These are phyloP conservation scores for Theobroma grandiflorum DNA, from an alignment of 441 rosid species.

Conservation along the genomic window DNA sequence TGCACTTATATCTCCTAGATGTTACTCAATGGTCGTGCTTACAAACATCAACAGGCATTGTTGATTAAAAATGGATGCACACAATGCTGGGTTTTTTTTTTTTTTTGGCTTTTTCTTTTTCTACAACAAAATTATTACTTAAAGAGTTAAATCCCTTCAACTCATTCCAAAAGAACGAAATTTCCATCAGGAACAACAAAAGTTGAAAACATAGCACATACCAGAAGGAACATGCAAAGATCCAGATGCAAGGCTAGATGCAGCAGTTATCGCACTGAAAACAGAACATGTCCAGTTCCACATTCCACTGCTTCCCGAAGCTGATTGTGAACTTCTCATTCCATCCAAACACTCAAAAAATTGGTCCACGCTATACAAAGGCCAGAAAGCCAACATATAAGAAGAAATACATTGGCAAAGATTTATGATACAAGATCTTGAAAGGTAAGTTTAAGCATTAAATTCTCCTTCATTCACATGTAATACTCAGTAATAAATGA, in stretches of 20 bases:
- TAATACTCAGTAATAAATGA: conserved; percentile 3
- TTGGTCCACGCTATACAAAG: conserved; percentile 81
- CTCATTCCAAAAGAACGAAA: not conserved
- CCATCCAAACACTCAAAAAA: conserved; percentile 98
- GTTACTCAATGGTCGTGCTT: not conserved
- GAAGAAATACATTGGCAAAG: conserved; percentile 20
- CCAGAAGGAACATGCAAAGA: conserved; percentile 88
- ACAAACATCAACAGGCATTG: conserved; percentile 3
- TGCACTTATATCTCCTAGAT: not conserved
- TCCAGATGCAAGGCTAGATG: conserved; percentile 99
- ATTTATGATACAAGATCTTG: not conserved
- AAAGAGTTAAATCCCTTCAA: conserved; percentile 13
- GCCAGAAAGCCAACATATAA: conserved; percentile 31
- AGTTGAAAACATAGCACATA: conserved; percentile 39
- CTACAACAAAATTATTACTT: conserved; percentile 20
- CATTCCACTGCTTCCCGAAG: conserved; percentile 93
- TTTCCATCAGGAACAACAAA: conserved; percentile 6
- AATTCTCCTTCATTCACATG: conserved; percentile 8
- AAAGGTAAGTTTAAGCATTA: not conserved
- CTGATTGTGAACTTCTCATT: conserved; percentile 89
- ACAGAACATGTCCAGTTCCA: conserved; percentile 99
- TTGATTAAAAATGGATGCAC: not conserved
- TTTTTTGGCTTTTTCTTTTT: not conserved
- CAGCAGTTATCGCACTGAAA: conserved; percentile 96
- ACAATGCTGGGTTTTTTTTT: conserved; percentile 7